Base-by-base conservation (phyloP, 2,329 filamentous ascomycete species). In the Biscogniauxia mediterranea region DNA sequence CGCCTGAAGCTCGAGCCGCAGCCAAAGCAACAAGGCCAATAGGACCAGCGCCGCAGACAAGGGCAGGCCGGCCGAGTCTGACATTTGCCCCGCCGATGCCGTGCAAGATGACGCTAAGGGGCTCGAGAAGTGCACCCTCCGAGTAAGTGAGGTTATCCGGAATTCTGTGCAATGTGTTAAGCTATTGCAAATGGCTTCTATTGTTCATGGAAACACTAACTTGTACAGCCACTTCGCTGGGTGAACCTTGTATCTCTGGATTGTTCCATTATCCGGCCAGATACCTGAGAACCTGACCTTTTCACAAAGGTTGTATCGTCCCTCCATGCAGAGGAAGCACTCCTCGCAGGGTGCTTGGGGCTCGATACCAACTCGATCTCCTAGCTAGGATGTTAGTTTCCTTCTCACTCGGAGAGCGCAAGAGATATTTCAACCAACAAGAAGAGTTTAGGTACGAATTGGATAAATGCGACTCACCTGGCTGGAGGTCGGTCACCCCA, bases 291-390 rank as follows among this genome's bases (percentile, higher is more conserved):
- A 89, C 54, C 80, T 76, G 3, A 89, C 85, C 56, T 85, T 80
- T 63, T 86, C 81, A 69, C 87, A 89, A 5, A 88, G 81, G 66
- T 89, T 89, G 67, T 88, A 88, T 11, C 85, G 82, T 2, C 86
- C 87, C 25, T 81, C 80, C 55, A 74, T 73, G 69, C 87, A 89
- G 19, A 85, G 77, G 67, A 84, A 86, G 70, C 87, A 89, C 38
- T 77, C 72, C 11, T 79, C 80, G 68, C 88, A 91, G 0, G 88
- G 85, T 0, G 89, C 84, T 20, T 87, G 86, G 0, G 87, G 86
- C 68, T 91, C 88, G 17, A 91, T 75, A 3, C 88, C 87, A 9
- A 91, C 86, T 56, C 86, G 78, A 68, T 91, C 88, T 11, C 86
- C 85, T 76, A 50, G 38, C 53, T n/a, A 60, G 51, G 23, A n/a